A percentile compares a stretch with the other conserved stretches of the same genome.
These are phyloP conservation scores for Strobilomyces dryophilus DNA, from an alignment of 768 basidiomycete species.

Conservation along the genomic window DNA sequence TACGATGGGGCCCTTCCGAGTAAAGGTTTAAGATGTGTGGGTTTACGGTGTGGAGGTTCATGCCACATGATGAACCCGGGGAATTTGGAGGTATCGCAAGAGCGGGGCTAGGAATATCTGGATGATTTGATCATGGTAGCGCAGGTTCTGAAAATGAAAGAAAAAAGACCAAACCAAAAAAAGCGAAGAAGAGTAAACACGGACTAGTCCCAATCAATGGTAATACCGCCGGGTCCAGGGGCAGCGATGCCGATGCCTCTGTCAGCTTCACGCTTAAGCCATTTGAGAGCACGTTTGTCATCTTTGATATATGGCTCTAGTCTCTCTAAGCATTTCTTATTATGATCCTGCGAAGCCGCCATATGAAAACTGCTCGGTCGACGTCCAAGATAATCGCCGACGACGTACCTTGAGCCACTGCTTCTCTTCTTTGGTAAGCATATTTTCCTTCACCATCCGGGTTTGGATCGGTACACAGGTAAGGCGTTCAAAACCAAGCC, in stretches of 20 bases:
- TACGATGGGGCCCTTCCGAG: slow-evolving; percentile 20
- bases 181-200: not conserved
- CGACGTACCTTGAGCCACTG: slow-evolving; percentile 72
- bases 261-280: slow-evolving; percentile 74
- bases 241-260: slow-evolving; percentile 69
- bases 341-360: slow-evolving; percentile 61
- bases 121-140: not conserved
- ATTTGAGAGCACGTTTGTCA: slow-evolving; percentile 77
- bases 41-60: slow-evolving; percentile 4
- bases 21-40: slow-evolving; percentile 4
- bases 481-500: slow-evolving; percentile 89
- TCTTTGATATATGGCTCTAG: slow-evolving; percentile 65
- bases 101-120: slow-evolving; percentile 2
- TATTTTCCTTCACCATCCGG: slow-evolving; percentile 76
- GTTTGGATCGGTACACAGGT: slow-evolving; percentile 95
- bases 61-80: not conserved
- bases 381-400: slow-evolving; percentile 7
- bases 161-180: not conserved
- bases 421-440: slow-evolving; percentile 84
- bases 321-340: slow-evolving; percentile 62
- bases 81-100: slow-evolving; percentile 21
- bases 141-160: slow-evolving; percentile 3
- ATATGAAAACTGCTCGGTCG: slow-evolving; percentile 1
- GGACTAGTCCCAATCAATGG: slow-evolving; percentile 72
- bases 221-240: slow-evolving; percentile 62